Percentiles rank a stretch among this genome's conserved stretches.
Conservation (phyloP, 495 filamentous ascomycete species). For the Ascodesmis nigricans region DNA sequence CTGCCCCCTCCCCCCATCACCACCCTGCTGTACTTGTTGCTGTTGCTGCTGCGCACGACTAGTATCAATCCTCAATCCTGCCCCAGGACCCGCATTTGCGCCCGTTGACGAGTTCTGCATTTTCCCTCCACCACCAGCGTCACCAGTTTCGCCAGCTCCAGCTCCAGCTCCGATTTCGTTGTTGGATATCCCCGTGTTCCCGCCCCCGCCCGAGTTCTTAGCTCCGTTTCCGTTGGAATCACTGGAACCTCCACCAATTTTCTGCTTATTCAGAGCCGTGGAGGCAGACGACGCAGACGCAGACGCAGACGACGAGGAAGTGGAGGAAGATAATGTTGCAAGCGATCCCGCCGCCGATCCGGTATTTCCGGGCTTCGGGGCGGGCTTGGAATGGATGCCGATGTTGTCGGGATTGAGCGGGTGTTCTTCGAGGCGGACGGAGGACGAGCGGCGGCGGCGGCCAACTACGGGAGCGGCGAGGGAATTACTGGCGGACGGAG, state of each 20-base stretch:
- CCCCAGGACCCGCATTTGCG: background rate
- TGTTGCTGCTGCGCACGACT: slow-evolving; percentile 11
- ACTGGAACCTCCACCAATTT: no score
- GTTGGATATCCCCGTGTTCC: no score
- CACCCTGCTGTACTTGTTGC: slow-evolving; percentile 1
- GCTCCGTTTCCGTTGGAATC: no score
- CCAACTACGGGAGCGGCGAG: slow-evolving; percentile 1
- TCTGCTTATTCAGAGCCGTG: no score
- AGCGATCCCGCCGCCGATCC: no score
- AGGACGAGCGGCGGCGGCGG: slow-evolving; percentile 5
- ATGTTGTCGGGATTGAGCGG: slow-evolving; percentile 3
- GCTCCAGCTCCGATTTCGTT: background rate
- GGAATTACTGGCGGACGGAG: no score
- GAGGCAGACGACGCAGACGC: no score
- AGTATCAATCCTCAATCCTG: slow-evolving; percentile 12
- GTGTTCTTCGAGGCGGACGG: slow-evolving; percentile 4
- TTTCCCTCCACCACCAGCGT: background rate
- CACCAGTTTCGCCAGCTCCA: background rate
- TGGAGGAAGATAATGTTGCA: no score
- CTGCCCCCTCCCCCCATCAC: background rate
- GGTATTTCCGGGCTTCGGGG: slow-evolving; percentile 1
- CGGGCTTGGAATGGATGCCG: slow-evolving; percentile 2
- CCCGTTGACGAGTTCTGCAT: background rate
- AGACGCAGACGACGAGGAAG: no score
- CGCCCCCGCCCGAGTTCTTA: no score